A percentile compares a stretch with the other conserved stretches of the same genome.
These are phyloP conservation scores for Penicillium sp. DNA, from an alignment of 2,329 filamentous ascomycete genomes.

Conservation along the genomic window DNA sequence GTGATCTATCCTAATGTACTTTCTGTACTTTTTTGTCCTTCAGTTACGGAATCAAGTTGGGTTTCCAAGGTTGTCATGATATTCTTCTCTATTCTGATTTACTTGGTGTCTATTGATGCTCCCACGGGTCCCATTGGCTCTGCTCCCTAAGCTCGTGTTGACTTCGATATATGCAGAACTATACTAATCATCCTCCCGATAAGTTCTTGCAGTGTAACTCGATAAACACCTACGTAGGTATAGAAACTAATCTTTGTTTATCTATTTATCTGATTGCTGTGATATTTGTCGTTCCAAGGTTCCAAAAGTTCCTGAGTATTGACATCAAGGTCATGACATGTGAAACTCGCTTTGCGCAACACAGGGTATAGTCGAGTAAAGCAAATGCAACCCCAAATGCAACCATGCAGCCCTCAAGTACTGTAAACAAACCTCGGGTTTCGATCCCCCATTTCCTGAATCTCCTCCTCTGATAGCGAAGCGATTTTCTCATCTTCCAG, in stretches of 20 bases:
- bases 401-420: conserved; percentile 24
- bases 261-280: too few relatives aligned
- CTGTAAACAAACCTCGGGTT: conserved; percentile 40
- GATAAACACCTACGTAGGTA: too few relatives aligned
- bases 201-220: too few relatives aligned
- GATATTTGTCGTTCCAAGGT: not conserved
- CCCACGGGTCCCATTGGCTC: too few relatives aligned
- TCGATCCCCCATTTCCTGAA: conserved; percentile 42
- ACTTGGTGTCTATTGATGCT: too few relatives aligned
- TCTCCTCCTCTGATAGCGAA: conserved; percentile 39
- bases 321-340: not conserved
- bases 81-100: not conserved
- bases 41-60: too few relatives aligned
- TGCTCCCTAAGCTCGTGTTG: too few relatives aligned
- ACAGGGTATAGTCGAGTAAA: not conserved
- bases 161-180: too few relatives aligned
- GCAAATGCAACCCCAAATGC: not conserved
- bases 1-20: not conserved
- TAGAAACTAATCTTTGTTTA: too few relatives aligned
- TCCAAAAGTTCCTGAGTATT: not conserved
- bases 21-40: too few relatives aligned
- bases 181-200: too few relatives aligned
- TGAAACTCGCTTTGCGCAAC: not conserved
- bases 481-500: conserved; percentile 37
- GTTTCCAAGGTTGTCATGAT: too few relatives aligned